These are phyloP conservation scores for Comarum palustre DNA, from an alignment of 306 rosid genomes.

Conservation along the genomic window DNA sequence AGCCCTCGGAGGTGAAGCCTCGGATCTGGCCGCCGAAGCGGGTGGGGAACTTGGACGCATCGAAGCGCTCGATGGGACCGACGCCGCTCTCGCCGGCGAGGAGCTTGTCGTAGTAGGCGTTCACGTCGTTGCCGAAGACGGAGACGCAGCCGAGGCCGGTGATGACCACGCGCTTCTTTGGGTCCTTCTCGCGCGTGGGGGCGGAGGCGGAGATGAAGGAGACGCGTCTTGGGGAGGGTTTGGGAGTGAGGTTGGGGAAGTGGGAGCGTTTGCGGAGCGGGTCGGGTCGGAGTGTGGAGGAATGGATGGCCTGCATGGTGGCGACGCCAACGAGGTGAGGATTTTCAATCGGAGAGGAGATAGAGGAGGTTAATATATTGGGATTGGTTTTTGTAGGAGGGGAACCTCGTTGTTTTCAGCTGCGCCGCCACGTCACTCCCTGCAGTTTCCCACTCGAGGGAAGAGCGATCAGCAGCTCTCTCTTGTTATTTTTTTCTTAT, in stretches of 20 bases:
- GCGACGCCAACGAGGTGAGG: conserved; percentile 34
- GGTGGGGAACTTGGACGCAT: conserved; percentile 92
- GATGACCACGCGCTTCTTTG: conserved; percentile 89
- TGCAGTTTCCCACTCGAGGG: neutral
- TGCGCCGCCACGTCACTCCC: conserved; percentile 6
- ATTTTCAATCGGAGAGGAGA: neutral
- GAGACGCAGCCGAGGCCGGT: conserved; percentile 91
- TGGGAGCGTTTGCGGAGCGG: conserved; percentile 35
- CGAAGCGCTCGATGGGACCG: conserved; percentile 67
- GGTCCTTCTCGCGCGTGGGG: conserved; percentile 80
- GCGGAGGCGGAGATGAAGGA: conserved; percentile 60
- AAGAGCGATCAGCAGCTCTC: neutral
- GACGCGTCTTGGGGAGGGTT: conserved; percentile 19
- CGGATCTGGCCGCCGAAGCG: conserved; percentile 95
- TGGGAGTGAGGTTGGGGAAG: conserved; percentile 21
- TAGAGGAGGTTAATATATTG: neutral
- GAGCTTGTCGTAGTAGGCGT: conserved; percentile 71
- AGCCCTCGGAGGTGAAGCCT: conserved; percentile 69
- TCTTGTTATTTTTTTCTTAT: neutral
- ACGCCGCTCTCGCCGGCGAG: conserved; percentile 89
- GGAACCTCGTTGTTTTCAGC: neutral
- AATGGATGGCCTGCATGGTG: conserved; percentile 58
- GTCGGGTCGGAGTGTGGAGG: conserved; percentile 51
- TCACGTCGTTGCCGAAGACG: conserved; percentile 81
- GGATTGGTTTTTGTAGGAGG: neutral